Evolutionary conservation across 2,329 filamentous ascomycete species (phyloP), one percentile per base, ranked within the genome.

Genomic region (Diaporthe batatas): DNA sequence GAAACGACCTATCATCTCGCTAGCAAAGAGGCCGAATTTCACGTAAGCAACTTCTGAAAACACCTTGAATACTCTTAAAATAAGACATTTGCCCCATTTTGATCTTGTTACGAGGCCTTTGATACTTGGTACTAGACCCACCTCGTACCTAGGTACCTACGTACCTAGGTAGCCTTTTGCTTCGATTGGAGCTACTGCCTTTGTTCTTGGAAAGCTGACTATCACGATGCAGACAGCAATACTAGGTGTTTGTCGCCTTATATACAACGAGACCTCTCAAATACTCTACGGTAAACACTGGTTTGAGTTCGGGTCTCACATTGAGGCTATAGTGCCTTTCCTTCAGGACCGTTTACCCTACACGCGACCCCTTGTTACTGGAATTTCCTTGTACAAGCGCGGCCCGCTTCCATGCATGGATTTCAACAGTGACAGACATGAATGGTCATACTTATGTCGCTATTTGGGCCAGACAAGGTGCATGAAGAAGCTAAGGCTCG

Each of bases 251-350:
- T 86, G 83, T 77, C 82, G 82, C 53, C 83, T 83, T 70, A 82
- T 91, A 67, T 83, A 91, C 78, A 81, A 84, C 73, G 90, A 92
- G 78, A 86, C 87, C n/a, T 81, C 86, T 5, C 83, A 87, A 72
- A 78, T 89, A 21, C 81, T 92, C 4, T 92, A 92, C 79, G 83
- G 82, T 10, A 82, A 79, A 71, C 88, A 91, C 78, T 82, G 82
- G 0, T 91, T 92, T 79, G 86, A 88, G 76, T 92, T 92, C 78
- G 87, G 86, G 74, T 84, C 84, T 62, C 84, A 89, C 79, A 83
- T 92, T 75, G 90, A 92, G 79, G 88, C 90, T 21, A 84, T 90
- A 7, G 84, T 87, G 0, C 89, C 90, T 0, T 92, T 76, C 54
- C 82, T 92, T 51, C 81, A 83, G 42, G 89, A 91, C 78, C 83